Evolutionary conservation across 306 rosid species (phyloP).

Genomic region (Trifolium pratense): DNA sequence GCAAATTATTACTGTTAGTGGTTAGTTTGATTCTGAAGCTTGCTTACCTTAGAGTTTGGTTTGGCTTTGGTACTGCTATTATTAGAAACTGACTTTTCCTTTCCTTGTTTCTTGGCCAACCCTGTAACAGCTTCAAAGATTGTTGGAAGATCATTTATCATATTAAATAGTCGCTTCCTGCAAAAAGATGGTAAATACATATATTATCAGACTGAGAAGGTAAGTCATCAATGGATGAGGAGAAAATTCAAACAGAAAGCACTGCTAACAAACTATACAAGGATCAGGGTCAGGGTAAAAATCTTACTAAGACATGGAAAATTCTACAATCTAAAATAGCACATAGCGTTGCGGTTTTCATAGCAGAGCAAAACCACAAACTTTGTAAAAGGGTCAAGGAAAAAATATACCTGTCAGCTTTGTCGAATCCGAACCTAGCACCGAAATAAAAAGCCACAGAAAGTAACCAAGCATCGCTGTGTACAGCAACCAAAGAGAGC

Average conservation of each 20-base stretch:
- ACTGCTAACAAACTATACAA: not conserved
- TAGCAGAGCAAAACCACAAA: not conserved
- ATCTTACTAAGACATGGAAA: not conserved
- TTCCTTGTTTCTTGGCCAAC: constrained; percentile 69
- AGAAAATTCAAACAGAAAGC: not conserved
- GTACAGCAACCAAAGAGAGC: constrained; percentile 61
- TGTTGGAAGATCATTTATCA: constrained; percentile 94
- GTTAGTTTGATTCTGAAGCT: constrained; percentile 16
- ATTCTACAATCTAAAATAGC: too few relatives aligned
- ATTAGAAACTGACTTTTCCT: constrained; percentile 75
- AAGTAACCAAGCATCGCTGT: constrained; percentile 59
- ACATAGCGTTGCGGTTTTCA: not conserved
- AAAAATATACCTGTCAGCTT: constrained; percentile 54
- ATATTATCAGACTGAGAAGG: constrained; percentile 15
- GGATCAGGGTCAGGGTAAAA: not conserved
- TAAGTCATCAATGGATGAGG: not conserved
- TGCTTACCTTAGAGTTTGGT: constrained; percentile 68
- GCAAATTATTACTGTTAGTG: not conserved
- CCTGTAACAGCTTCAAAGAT: constrained; percentile 82
- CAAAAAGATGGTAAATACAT: constrained; percentile 40
- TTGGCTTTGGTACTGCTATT: constrained; percentile 74
- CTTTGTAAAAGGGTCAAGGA: not conserved
- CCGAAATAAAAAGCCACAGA: constrained; percentile 60
- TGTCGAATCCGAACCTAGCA: constrained; percentile 55
- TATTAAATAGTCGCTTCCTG: constrained; percentile 85